Percentiles rank a stretch among this genome's conserved stretches.
These are phyloP conservation scores for Cordyceps tenuipes DNA, from an alignment of 2,329 filamentous ascomycete species.

Conservation along the genomic window DNA sequence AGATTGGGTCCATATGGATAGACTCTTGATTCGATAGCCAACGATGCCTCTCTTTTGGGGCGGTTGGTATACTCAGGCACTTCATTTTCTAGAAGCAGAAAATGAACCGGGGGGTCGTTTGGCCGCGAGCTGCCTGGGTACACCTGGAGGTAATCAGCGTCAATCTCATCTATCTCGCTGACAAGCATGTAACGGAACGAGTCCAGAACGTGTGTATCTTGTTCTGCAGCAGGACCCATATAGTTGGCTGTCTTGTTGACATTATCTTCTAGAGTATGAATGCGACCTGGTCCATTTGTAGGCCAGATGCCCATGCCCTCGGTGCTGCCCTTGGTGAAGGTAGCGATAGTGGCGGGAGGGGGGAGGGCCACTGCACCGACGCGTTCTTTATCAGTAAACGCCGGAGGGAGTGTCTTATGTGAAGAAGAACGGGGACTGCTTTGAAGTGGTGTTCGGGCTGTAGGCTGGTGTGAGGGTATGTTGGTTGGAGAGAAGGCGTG, in stretches of 20 bases:
- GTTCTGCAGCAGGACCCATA: slow-evolving; percentile 36
- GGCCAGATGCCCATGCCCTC: slow-evolving; percentile 14
- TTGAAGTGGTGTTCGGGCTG: neutral
- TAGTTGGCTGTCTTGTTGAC: slow-evolving; percentile 34
- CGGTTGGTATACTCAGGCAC: slow-evolving; percentile 35
- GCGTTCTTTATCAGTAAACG: neutral
- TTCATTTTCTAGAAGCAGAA: slow-evolving; percentile 34
- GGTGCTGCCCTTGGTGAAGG: slow-evolving; percentile 9
- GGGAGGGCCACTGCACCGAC: neutral
- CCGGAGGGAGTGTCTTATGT: neutral
- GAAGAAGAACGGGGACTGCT: neutral
- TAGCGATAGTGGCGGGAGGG: slow-evolving; percentile 4
- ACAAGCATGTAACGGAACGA: slow-evolving; percentile 39
- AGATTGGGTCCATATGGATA: slow-evolving; percentile 31
- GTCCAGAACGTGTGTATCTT: slow-evolving; percentile 37
- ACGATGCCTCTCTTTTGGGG: slow-evolving; percentile 29
- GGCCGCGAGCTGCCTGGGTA: slow-evolving; percentile 25
- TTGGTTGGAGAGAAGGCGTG: slow-evolving; percentile 3
- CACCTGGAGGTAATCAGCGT: slow-evolving; percentile 36
- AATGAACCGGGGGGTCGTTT: slow-evolving; percentile 35
- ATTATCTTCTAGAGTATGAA: slow-evolving; percentile 34
- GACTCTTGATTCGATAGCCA: slow-evolving; percentile 34
- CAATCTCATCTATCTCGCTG: slow-evolving; percentile 35
- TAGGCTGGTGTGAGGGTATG: neutral
- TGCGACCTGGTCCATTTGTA: slow-evolving; percentile 12